Base-by-base conservation (phyloP, 2,329 filamentous ascomycete genomes). In the Cladosporium cucumerinum region DNA sequence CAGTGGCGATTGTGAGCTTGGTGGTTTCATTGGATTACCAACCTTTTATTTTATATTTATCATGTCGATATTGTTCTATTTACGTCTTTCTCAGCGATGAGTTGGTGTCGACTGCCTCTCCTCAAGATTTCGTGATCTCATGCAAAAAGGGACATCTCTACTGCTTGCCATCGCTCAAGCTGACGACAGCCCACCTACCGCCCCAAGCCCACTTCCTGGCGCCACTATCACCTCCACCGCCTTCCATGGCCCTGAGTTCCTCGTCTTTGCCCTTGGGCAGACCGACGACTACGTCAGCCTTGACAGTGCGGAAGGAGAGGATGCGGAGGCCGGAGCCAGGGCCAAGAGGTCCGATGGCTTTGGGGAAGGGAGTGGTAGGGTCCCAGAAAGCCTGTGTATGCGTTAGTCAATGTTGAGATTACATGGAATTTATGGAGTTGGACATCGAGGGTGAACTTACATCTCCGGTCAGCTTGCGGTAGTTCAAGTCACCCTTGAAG, bases 401-500 rank as follows among this genome's bases (percentile, higher is more conserved):
- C 10, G 21, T 43, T n/a, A 46, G 26, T 43, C 30, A 36, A 18
- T 5, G 12, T 43, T n/a, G 36, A n/a, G 18, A 8, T n/a, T 7
- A 43, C 18, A 3, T n/a, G 8, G 3, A 43, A n/a, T n/a, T 1
- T 18, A 43, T 7, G 18, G 23, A 30, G 25, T 18, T 10, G 8
- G 12, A 26, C n/a, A 30, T 52, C 10, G 25, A 28, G 48, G 28
- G 16, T 11, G 5, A 5, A 61, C 63, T 55, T 80, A 94, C 92
- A 82, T 99, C 95, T 57, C 87, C 90, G 32, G 90, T 93, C 69
- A 99, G 78, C 78, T 99, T 99, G 67, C 95, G 85, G 78, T 98
- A 99, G 80, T 99, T 99, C 71, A 99, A 77, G 75, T 99, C 95
- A 2, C 95, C 95, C 82, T 99, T 99, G 83, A 98, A 98, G 64